Percentiles rank a stretch among this genome's conserved stretches.
phyloP scores from a whole-genome alignment of 2,329 filamentous ascomycete species.

The Sphaerulina vaccinii region DNA sequence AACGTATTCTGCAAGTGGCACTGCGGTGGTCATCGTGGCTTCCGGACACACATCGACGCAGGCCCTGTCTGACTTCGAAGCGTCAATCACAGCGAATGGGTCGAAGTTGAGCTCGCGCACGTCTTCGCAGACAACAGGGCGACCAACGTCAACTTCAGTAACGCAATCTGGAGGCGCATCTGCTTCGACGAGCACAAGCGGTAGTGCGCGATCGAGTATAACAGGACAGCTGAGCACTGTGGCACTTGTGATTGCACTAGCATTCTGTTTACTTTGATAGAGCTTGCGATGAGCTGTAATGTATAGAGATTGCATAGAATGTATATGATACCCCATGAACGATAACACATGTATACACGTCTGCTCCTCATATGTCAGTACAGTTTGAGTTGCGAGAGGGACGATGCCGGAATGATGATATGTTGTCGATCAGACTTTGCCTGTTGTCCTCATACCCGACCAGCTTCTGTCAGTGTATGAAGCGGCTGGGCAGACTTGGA shows the following conservation, averaged over 20 bases:
- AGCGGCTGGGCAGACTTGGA: slow-evolving; percentile 52
- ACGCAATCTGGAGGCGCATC: background rate
- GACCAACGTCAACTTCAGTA: no score
- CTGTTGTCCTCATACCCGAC: slow-evolving; percentile 52
- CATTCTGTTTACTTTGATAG: no score
- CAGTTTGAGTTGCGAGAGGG: background rate
- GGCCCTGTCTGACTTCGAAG: background rate
- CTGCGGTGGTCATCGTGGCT: slow-evolving; percentile 9
- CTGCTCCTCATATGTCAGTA: background rate
- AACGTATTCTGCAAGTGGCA: slow-evolving; percentile 15
- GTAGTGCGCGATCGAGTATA: background rate
- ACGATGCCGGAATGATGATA: background rate
- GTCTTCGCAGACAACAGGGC: background rate
- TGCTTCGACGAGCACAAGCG: background rate
- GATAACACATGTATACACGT: background rate
- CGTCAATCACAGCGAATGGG: background rate
- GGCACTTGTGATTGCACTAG: background rate
- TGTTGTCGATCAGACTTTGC: slow-evolving; percentile 46
- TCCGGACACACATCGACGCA: background rate
- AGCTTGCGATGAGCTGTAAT: no score
- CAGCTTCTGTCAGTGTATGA: slow-evolving; percentile 41
- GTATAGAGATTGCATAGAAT: no score
- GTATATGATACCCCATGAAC: background rate
- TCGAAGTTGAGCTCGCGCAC: background rate
- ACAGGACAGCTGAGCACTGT: background rate